Conservation (phyloP, 148 eudicot species). For the Pharnaceum exiguum region DNA sequence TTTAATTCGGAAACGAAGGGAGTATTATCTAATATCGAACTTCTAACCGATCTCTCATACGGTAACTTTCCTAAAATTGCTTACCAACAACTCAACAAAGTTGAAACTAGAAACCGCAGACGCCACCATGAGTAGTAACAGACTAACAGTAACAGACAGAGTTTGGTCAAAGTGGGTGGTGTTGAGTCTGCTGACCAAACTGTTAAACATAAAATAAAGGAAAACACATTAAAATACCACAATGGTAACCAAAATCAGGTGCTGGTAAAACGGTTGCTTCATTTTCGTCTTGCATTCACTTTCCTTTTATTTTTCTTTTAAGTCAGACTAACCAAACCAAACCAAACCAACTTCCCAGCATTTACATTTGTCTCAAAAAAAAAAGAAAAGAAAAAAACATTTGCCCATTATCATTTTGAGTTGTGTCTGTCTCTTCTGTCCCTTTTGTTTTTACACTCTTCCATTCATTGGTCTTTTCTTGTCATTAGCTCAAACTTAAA, state of each 20-base stretch:
- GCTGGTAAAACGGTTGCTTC: too few species aligned
- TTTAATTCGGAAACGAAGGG: too few species aligned
- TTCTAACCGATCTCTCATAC: too few species aligned
- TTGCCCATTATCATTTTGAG: too few species aligned
- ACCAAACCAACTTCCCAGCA: constrained; percentile 6
- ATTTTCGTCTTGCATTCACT: neutral
- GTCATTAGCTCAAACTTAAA: neutral
- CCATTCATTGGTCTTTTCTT: neutral
- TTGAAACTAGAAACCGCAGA: neutral
- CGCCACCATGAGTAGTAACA: neutral
- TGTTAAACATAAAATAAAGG: neutral
- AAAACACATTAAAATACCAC: too few species aligned
- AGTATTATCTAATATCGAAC: too few species aligned
- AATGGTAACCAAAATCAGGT: too few species aligned
- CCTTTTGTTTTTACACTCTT: neutral
- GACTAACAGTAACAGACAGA: neutral
- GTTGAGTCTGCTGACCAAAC: neutral
- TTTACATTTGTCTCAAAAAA: too few species aligned
- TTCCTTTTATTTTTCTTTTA: neutral
- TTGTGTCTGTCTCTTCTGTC: too few species aligned
- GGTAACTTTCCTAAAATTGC: too few species aligned
- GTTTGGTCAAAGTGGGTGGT: constrained; percentile 5
- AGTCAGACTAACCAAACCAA: neutral
- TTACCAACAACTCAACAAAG: too few species aligned
- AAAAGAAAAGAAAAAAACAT: too few species aligned